These are phyloP conservation scores for Ascochyta viciae-villosae DNA, from an alignment of 2,329 filamentous ascomycete genomes.

Conservation along the genomic window DNA sequence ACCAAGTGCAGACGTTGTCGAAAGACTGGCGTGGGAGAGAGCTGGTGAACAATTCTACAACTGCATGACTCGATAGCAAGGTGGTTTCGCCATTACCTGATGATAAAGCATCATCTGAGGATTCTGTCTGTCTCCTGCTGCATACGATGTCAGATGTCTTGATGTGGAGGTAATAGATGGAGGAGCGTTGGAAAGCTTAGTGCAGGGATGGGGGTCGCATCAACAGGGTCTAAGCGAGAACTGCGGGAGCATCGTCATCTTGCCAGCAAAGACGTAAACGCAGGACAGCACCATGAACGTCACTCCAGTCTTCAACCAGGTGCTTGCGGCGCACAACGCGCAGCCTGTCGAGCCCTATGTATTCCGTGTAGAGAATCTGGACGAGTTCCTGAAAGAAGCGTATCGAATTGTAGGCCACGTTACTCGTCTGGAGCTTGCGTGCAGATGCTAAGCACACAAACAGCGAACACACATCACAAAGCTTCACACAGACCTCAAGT, in stretches of 20 bases:
- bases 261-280: slow-evolving; percentile 18
- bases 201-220: slow-evolving; percentile 8
- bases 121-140: neutral
- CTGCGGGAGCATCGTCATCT: slow-evolving; percentile 38
- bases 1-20: neutral
- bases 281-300: slow-evolving; percentile 59
- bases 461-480: slow-evolving; percentile 86
- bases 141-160: neutral
- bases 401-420: slow-evolving; percentile 78
- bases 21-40: neutral
- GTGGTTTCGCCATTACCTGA: neutral
- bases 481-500: slow-evolving; percentile 79
- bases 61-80: neutral
- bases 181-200: slow-evolving; percentile 10
- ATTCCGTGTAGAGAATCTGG: slow-evolving; percentile 60
- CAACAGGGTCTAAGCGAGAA: slow-evolving; percentile 26
- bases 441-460: slow-evolving; percentile 26
- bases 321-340: slow-evolving; percentile 67
- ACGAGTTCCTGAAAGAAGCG: slow-evolving; percentile 92
- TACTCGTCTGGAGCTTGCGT: slow-evolving; percentile 15
- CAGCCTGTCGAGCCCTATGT: slow-evolving; percentile 56
- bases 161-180: neutral
- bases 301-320: slow-evolving; percentile 72
- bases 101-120: neutral
- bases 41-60: neutral